Base-by-base conservation (phyloP, 306 rosid genomes). In the Pyrus betulifolia region DNA sequence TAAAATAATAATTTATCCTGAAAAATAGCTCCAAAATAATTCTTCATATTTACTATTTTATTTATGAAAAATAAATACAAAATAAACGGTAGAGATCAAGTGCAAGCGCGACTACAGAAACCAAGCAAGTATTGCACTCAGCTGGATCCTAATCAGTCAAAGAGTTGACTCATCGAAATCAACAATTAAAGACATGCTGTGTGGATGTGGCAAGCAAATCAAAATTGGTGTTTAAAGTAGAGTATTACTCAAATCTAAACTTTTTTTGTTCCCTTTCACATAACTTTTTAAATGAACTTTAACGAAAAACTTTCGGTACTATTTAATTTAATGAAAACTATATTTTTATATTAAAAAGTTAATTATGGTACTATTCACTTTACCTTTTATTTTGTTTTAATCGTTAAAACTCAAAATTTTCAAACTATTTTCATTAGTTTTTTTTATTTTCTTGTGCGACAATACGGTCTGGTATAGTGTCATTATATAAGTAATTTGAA, bases 291-390 rank as follows among this genome's bases (percentile, higher is more conserved):
- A 30, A 0, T 0, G 0, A 30, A 30, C 0, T 30, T 30, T 30
- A 30, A 30, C 33, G 1, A 30, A 30, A 30, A 30, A 0, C 0
- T 4, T 4, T 0, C 0, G 33, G 0, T 30, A 0, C 5, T 4
- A 0, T 30, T 30, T 0, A 30, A 0, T 30, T 30, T 4, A 30
- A 30, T 4, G 1, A 30, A 30, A 30, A 30, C 4, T 0, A 30
- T 0, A 30, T 30, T 30, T 30, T 30, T 30, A 30, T 1, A 30
- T 0, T 0, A 30, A 30, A 30, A 30, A 4, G 4, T 30, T 5
- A 30, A 30, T 30, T 30, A 0, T 30, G 4, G 4, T 30, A 30
- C 5, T 30, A 30, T 30, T 30, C 4, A 4, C 0, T 30, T 4
- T 30, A 30, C 33, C 0, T 0, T 30, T 30, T 30, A 30, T 30